Base-by-base conservation (phyloP, 2,329 filamentous ascomycete genomes). In the Stagonosporopsis rhizophila region DNA sequence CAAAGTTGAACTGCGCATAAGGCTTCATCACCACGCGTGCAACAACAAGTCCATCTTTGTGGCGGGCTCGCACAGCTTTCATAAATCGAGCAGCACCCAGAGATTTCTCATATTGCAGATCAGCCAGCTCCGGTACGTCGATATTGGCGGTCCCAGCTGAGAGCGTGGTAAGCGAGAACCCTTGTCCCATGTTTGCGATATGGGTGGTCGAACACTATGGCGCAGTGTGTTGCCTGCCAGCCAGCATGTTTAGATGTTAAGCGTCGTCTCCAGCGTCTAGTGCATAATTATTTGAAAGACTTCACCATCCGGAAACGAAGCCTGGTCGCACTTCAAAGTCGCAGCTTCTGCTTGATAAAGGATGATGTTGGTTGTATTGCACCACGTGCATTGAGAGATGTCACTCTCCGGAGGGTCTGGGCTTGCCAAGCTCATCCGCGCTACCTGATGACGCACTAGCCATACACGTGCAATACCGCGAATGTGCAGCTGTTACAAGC, bases 11-110 rank as follows among this genome's bases (percentile, higher is more conserved):
- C 61, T 88, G 87, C 23, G 89, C 84, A 73, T 92, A 96, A 3
- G 93, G 92, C 78, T 99, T 99, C 76, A 96, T 91, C 54, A 96
- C 89, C 27, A 96, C 89, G 79, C 98, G 98, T 72, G 96, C 92
- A 52, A 98, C 88, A 17, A 96, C 93, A 37, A 97, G 83, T 52
- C 95, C 94, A 81, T 96, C 90, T 69, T 90, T 89, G 74, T 96
- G 91, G 45, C 92, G 86, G 22, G 94, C 95, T 63, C 94, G 87
- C 62, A 98, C 93, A 62, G 91, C 95, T 78, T 98, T 97, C 89
- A 99, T 95, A 70, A 99, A 97, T 34, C 95, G 88, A 22, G 92
- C 92, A 64, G 90, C 92, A 44, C 94, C 94, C 70, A 99, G 86
- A 32, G 92, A 92, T 77, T 90, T 92, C 78, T 99, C 95, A 79